Base-by-base conservation (phyloP, 1,284 basidiomycete species). In the Xerocomus nothofagi region DNA sequence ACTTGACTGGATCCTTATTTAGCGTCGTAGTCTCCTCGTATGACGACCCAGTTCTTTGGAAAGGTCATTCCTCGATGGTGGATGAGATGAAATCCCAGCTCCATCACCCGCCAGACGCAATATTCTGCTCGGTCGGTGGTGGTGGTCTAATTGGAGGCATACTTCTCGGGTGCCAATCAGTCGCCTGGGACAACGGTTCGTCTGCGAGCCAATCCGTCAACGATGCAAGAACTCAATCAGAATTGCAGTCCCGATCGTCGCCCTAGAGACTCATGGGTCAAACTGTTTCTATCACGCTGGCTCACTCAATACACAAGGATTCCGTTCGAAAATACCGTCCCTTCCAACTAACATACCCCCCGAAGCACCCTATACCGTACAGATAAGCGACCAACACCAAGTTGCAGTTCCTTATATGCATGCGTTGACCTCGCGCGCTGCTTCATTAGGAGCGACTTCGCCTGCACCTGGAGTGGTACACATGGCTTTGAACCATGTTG, bases 41-140 rank as follows among this genome's bases (percentile, higher is more conserved):
- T 53, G 84, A 91, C 38, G 72, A 88, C 57, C 75, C 78, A 9
- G 59, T 77, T 3, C 42, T 90, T 11, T 88, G 87, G 86, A 77
- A 83, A 62, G 88, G 88, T 1, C 85, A 90, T 61, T 74, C 79
- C 15, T 84, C 84, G 17, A 82, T 89, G 75, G 70, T 90, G 23
- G 60, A 71, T 14, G 88, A 90, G 60, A 80, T 87, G 39, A 63
- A 71, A 15, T 56, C 60, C 14, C 84, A 88, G 56, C 67, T 88
- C 3, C 66, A 68, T 3, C 54, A 55, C 36, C 79, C 76, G 57
- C 88, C 88, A 3, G 79, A 84, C 54, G 86, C 84, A 1, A 82
- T 90, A 37, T 79, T 90, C 53, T 89, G 88, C 57, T 84, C 82
- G 48, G 85, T 89, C 9, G 88, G 88, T 23, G 86, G 88, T 0